Evolutionary conservation across 129 eudicot genomes (phyloP).

Genomic region (Lonicera japonica): DNA sequence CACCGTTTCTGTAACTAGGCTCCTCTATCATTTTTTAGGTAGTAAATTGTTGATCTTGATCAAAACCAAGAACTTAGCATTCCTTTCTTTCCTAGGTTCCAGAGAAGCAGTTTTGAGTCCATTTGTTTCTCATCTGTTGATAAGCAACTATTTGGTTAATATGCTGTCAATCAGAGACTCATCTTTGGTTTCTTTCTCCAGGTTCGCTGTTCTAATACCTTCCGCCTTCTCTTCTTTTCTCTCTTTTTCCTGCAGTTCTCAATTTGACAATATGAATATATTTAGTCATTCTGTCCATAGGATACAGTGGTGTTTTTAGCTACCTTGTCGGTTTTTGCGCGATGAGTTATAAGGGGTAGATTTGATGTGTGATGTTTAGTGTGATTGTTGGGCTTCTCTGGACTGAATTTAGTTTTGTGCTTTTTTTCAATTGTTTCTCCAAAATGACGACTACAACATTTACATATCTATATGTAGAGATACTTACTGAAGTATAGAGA

Average conservation of each 20-base stretch:
- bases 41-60: conserved; percentile 7
- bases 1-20: neutral
- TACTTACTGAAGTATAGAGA: no score
- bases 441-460: no score
- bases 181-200: neutral
- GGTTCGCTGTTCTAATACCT: neutral
- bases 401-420: no score
- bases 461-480: no score
- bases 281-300: neutral
- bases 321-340: no score
- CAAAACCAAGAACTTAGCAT: conserved; percentile 10
- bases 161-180: conserved; percentile 9
- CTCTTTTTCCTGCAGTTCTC: neutral
- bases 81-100: conserved; percentile 17
- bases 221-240: neutral
- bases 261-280: neutral
- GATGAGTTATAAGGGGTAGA: no score
- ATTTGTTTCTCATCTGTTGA: neutral
- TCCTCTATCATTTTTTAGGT: neutral
- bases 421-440: no score
- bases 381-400: no score
- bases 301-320: no score
- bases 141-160: conserved; percentile 11
- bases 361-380: no score
- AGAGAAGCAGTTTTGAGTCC: conserved; percentile 9